Base-by-base conservation (phyloP, 305 asterid species). In the Solanum hybrid region DNA sequence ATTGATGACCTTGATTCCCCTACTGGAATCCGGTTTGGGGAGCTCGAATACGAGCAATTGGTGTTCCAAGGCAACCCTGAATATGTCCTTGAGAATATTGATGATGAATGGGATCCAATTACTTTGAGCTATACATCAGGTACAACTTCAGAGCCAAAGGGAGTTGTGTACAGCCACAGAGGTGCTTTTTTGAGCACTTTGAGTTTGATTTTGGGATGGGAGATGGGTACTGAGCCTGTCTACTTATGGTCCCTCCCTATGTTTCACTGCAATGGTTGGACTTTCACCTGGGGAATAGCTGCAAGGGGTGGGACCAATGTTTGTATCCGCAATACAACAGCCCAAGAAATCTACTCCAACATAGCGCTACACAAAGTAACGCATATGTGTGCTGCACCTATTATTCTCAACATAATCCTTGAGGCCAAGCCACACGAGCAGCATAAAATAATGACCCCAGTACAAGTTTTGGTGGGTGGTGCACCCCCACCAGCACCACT, bases 1-100 rank as follows among this genome's bases (percentile, higher is more conserved):
- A 94, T 97, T 84, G 98, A 96, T 88, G 98, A 97, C 88, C 86
- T 94, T 1, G 92, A 90, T 28, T 42, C 85, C 9, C 97, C 99
- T 2, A 92, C 95, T 1, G 94, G 95, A 1, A 57, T 91, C 42
- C 94, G 94, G 8, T 91, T 93, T 0, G 96, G 96, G 1, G 92
- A 90, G 33, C 94, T 95, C 0, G 98, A 95, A 78, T 97, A 90
- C 89, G 92, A 90, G 79, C 42, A 87, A 34, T 35, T 90, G 29
- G 67, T 90, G 12, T 6, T 13, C 77, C 88, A 73, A 69, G 90
- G 95, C 86, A 80, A 87, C 5, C 88, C 84, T 6, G 16, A 78
- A 11, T 69, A n/a, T n/a, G 34, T 5, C 16, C n/a, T 31, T 5
- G 85, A 42, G 7, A 82, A 80, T 26, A 46, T 83, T 83, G 75